Evolutionary conservation across 1,284 basidiomycete species (phyloP).

Genomic region (Microbotryum silenes-acaulis): DNA sequence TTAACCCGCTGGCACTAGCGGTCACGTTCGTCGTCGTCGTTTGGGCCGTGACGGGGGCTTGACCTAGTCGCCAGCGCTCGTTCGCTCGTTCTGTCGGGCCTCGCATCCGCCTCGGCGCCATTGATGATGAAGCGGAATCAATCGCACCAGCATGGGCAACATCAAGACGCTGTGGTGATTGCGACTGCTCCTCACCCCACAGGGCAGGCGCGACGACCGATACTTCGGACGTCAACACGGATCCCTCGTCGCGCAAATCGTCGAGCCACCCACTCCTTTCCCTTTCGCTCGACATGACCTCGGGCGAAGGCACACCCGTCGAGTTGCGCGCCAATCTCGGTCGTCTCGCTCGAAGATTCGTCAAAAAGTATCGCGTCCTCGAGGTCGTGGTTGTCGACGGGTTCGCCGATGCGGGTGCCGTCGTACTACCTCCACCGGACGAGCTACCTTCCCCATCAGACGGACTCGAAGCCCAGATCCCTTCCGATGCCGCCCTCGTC

Average conservation of each 20-base stretch:
- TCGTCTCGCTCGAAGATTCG: conserved; percentile 20
- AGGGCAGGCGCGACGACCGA: neutral
- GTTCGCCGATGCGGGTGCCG: neutral
- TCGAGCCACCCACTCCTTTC: neutral
- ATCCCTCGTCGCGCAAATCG: neutral
- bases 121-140: neutral
- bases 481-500: neutral
- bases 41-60: neutral
- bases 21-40: conserved; percentile 2
- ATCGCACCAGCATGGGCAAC: neutral
- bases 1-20: too few relatives aligned
- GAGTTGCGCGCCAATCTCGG: conserved; percentile 18
- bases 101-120: conserved; percentile 1
- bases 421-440: neutral
- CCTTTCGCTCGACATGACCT: neutral
- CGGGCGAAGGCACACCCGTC: conserved; percentile 6
- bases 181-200: conserved; percentile 2
- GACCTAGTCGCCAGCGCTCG: conserved; percentile 18
- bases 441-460: neutral
- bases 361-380: conserved; percentile 18
- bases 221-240: too few relatives aligned
- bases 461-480: neutral
- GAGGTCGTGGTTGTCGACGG: conserved; percentile 4
- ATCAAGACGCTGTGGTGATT: conserved; percentile 5
- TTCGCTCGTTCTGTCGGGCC: conserved; percentile 23